Evolutionary conservation across 352 stramenopile species (phyloP).

Genomic region (Pythium dissimile): DNA sequence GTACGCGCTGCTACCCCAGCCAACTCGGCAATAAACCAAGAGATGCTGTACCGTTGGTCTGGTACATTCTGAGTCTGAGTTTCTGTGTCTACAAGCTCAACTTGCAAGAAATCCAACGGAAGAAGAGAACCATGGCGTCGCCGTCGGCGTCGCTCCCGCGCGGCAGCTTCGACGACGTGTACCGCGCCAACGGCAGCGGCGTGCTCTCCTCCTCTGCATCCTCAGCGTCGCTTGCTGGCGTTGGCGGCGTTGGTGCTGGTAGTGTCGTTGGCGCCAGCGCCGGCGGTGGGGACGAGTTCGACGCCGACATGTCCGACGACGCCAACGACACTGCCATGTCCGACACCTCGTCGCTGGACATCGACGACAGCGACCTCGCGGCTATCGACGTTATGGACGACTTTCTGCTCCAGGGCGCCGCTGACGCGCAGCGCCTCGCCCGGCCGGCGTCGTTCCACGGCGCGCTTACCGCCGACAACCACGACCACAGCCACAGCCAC

Average conservation of each 20-base stretch:
- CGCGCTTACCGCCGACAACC: neutral
- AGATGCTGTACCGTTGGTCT: too few relatives aligned
- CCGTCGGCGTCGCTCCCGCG: neutral
- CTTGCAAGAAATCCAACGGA: too few relatives aligned
- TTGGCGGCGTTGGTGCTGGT: slow-evolving; percentile 5
- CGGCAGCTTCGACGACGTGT: slow-evolving; percentile 22
- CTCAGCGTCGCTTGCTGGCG: too few relatives aligned
- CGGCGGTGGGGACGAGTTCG: slow-evolving; percentile 9
- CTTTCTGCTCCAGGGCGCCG: neutral
- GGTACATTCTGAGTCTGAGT: too few relatives aligned
- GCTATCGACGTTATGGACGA: slow-evolving; percentile 14
- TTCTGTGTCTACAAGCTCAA: too few relatives aligned
- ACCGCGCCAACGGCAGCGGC: slow-evolving; percentile 14
- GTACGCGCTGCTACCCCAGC: too few relatives aligned
- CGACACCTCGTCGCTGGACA: slow-evolving; percentile 24
- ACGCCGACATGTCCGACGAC: slow-evolving; percentile 18
- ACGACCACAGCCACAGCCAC: neutral
- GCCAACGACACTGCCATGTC: slow-evolving; percentile 27
- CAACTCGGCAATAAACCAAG: too few relatives aligned
- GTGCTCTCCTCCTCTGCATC: too few relatives aligned
- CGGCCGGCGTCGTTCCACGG: slow-evolving; percentile 13
- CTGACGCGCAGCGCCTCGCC: neutral
- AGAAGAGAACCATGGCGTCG: slow-evolving; percentile 2
- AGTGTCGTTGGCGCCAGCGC: neutral
- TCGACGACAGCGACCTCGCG: slow-evolving; percentile 12